Percentiles rank a stretch among this genome's conserved stretches.
Conservation (phyloP, 2,329 filamentous ascomycete genomes). For the Delphinella strobiligena region DNA sequence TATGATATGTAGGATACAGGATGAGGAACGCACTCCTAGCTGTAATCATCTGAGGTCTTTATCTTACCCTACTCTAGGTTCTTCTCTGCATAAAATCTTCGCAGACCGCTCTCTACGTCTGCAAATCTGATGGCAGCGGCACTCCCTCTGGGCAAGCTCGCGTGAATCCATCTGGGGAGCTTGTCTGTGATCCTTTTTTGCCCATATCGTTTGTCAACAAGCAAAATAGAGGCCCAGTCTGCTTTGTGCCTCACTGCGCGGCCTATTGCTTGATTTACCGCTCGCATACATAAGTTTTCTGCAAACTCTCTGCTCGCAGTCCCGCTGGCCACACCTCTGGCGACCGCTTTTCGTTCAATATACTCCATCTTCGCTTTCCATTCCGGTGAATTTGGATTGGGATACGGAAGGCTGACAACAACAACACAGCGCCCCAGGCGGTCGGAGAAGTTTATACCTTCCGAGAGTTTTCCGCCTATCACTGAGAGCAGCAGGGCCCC, state of each 20-base stretch:
- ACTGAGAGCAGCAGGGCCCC: slow-evolving; percentile 81
- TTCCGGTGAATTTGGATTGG: slow-evolving; percentile 77
- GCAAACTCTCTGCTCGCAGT: slow-evolving; percentile 63
- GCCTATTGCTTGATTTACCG: slow-evolving; percentile 93
- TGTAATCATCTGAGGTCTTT: slow-evolving; percentile 19
- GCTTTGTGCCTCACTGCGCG: slow-evolving; percentile 76
- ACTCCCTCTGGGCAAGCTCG: slow-evolving; percentile 43
- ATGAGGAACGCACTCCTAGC: slow-evolving; percentile 14
- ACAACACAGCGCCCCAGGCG: slow-evolving; percentile 76
- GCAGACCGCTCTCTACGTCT: slow-evolving; percentile 26
- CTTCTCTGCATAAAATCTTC: slow-evolving; percentile 25
- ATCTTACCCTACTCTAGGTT: background rate
- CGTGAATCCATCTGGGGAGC: slow-evolving; percentile 78
- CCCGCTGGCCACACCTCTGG: slow-evolving; percentile 15
- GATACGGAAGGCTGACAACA: slow-evolving; percentile 86
- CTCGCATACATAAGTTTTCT: slow-evolving; percentile 91
- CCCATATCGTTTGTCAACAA: slow-evolving; percentile 73
- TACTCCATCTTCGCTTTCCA: slow-evolving; percentile 90
- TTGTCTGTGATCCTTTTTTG: slow-evolving; percentile 62
- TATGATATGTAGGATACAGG: too few relatives aligned
- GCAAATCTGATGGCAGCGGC: slow-evolving; percentile 3
- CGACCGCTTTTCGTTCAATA: slow-evolving; percentile 50
- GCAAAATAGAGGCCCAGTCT: slow-evolving; percentile 83
- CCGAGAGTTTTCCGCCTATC: slow-evolving; percentile 86
- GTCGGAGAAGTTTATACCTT: slow-evolving; percentile 98